A percentile compares a stretch with the other conserved stretches of the same genome.
Conservation (phyloP, 1,139 yeast genomes). For the Ashbya aceris region DNA sequence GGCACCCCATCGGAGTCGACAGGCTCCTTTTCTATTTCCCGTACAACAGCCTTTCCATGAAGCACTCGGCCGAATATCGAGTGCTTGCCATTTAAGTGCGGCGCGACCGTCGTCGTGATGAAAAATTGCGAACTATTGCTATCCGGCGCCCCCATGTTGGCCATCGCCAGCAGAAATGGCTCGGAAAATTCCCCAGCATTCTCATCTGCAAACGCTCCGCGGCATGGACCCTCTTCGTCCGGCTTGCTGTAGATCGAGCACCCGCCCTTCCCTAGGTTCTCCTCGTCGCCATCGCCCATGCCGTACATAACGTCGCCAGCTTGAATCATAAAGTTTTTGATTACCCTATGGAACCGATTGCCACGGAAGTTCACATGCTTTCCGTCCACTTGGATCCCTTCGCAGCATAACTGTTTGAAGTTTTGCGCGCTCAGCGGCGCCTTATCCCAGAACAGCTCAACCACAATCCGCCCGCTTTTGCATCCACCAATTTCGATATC, state of each 20-base stretch:
- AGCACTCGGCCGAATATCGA: slow-evolving; percentile 62
- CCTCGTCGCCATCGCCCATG: slow-evolving; percentile 20
- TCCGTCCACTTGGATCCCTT: slow-evolving; percentile 30
- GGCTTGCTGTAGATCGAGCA: slow-evolving; percentile 36
- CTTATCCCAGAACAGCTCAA: slow-evolving; percentile 40
- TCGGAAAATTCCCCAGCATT: slow-evolving; percentile 41
- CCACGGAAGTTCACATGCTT: slow-evolving; percentile 33
- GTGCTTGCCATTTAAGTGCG: slow-evolving; percentile 68
- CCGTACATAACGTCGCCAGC: slow-evolving; percentile 54
- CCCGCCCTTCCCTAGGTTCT: slow-evolving; percentile 47
- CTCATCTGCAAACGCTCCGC: slow-evolving; percentile 50
- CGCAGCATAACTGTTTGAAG: slow-evolving; percentile 40
- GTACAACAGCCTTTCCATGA: slow-evolving; percentile 61
- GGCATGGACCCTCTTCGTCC: slow-evolving; percentile 15
- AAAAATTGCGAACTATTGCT: slow-evolving; percentile 73
- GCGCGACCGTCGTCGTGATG: slow-evolving; percentile 60
- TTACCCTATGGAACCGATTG: slow-evolving; percentile 54
- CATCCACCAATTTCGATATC: slow-evolving; percentile 46
- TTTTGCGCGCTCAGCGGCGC: slow-evolving; percentile 58
- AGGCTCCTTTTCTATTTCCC: slow-evolving; percentile 48
- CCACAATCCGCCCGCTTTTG: slow-evolving; percentile 53
- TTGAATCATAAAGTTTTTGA: slow-evolving; percentile 73
- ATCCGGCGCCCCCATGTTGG: slow-evolving; percentile 49
- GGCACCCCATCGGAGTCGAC: slow-evolving; percentile 42
- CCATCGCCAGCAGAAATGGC: slow-evolving; percentile 58